Evolutionary conservation across 2,329 filamentous ascomycete genomes (phyloP).

Genomic region (Claviceps pazoutovae): DNA sequence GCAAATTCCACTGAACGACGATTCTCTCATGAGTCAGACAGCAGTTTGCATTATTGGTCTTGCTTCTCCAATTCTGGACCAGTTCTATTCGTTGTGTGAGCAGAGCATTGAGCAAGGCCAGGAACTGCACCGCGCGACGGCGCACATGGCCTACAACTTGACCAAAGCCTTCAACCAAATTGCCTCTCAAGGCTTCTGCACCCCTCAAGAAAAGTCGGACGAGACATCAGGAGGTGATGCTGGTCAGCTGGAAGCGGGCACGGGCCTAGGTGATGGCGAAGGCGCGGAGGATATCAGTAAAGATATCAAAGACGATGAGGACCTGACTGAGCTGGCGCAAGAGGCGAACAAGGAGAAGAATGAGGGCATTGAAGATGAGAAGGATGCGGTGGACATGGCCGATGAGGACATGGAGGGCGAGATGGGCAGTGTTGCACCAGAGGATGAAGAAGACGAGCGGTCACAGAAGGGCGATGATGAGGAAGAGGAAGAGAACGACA

Average conservation of each 20-base stretch:
- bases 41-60: constrained; percentile 19
- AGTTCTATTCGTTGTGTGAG: constrained; percentile 52
- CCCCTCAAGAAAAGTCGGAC: constrained; percentile 66
- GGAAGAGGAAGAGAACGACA: constrained; percentile 54
- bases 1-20: constrained; percentile 17
- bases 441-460: constrained; percentile 45
- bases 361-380: constrained; percentile 60
- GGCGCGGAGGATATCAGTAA: constrained; percentile 97
- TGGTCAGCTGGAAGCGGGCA: constrained; percentile 78
- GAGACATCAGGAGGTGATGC: constrained; percentile 53
- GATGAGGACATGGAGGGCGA: constrained; percentile 86
- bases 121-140: constrained; percentile 53
- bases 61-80: constrained; percentile 53
- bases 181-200: constrained; percentile 78
- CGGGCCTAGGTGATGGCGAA: constrained; percentile 86
- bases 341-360: constrained; percentile 55
- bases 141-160: constrained; percentile 62
- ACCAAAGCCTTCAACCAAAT: constrained; percentile 67
- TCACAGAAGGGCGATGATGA: constrained; percentile 49
- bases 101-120: constrained; percentile 44
- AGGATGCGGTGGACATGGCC: constrained; percentile 84
- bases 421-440: constrained; percentile 49
- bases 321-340: constrained; percentile 80
- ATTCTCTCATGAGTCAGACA: constrained; percentile 14
- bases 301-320: constrained; percentile 86